Base-by-base conservation (phyloP, 1,284 basidiomycete species). In the Moniliophthora roreri region DNA sequence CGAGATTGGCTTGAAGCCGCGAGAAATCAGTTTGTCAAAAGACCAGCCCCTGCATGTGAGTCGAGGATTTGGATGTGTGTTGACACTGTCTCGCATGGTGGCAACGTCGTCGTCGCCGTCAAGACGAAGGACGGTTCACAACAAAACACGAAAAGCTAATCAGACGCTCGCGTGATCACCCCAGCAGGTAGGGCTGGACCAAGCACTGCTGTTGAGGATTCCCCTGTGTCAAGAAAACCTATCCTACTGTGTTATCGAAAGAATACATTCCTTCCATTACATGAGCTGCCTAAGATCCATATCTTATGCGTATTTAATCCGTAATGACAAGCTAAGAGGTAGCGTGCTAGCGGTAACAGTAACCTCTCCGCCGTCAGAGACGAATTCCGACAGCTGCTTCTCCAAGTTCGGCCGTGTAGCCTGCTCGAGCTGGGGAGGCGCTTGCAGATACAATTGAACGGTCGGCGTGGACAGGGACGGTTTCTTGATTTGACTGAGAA, bases 361-460 rank as follows among this genome's bases (percentile, higher is more conserved):
- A 35, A 98, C 74, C 60, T 93, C 89, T 20, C 85, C 90, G 1
- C 86, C 89, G 16, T 84, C 77, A 28, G 78, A 72, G 11, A 97
- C 79, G 5, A 99, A 73, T 51, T 98, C 94, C 0, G 78, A 81
- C 0, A 99, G 79, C 60, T 81, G 86, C 76, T 92, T 96, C 62
- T 85, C 82, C 39, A 99, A 76, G 69, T 99, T 99, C 0, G 86
- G 86, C 34, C 93, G 83, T 3, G 95, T 99, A 4, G 85, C 84
- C 67, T 87, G 76, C 67, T 96, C 90, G 7, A 99, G 78, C 64
- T 94, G 91, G 3, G 91, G 89, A 4, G 97, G 96, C 0, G 90
- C 91, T 68, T 96, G 93, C 67, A 95, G 86, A 75, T 96, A 99
- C 41, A 99, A 84, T 50, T 88, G 89, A 57, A 78, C 81, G 16